These are phyloP conservation scores for Colletotrichum kahawae DNA, from an alignment of 2,329 filamentous ascomycete genomes.

Conservation along the genomic window DNA sequence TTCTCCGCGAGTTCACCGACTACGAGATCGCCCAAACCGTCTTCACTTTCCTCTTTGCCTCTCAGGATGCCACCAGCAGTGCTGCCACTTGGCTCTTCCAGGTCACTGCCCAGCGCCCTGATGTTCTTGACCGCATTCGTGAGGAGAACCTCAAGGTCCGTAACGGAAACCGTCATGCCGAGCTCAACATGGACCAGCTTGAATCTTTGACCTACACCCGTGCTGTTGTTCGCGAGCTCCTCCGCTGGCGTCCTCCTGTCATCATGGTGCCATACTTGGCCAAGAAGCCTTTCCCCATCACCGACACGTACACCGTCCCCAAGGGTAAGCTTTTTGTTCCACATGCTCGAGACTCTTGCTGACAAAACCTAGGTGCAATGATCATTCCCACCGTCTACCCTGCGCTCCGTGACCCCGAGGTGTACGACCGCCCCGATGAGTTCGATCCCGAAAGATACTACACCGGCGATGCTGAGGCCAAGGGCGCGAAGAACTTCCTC, in stretches of 20 bases:
- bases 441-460: conserved; percentile 95
- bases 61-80: conserved; percentile 94
- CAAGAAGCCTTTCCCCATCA: conserved; percentile 95
- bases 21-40: conserved; percentile 92
- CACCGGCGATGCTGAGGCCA: conserved; percentile 84
- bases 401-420: conserved; percentile 88
- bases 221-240: conserved; percentile 87
- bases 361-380: conserved; percentile 71
- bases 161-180: conserved; percentile 73
- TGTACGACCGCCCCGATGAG: conserved; percentile 86
- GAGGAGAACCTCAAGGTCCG: conserved; percentile 85
- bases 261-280: conserved; percentile 95
- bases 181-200: conserved; percentile 81
- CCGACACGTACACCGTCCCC: conserved; percentile 84
- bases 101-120: conserved; percentile 90
- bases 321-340: conserved; percentile 63
- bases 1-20: conserved; percentile 87
- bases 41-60: conserved; percentile 97
- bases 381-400: conserved; percentile 91
- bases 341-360: neutral
- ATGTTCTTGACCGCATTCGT: conserved; percentile 85
- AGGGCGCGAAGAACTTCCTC: conserved; percentile 90
- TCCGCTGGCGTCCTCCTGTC: conserved; percentile 94
- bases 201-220: conserved; percentile 90
- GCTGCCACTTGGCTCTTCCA: conserved; percentile 96